Base-by-base conservation (phyloP, 2,329 filamentous ascomycete species). In the Aphanoascus verrucosus region DNA sequence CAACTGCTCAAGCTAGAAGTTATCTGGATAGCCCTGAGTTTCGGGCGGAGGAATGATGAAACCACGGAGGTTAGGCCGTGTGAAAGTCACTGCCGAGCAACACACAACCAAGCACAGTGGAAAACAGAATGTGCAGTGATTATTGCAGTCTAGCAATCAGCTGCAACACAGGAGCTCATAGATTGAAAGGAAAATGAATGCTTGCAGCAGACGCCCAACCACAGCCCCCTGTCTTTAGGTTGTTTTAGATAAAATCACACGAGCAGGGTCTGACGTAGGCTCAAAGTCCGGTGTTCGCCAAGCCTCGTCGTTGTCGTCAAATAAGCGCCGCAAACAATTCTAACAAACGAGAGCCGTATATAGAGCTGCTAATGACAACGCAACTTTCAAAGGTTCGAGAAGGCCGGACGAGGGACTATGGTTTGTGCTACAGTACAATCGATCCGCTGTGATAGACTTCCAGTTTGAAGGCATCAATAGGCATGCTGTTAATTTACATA, bases 191-290 rank as follows among this genome's bases (percentile, higher is more conserved):
- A 28, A 37, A 45, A 35, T 34, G 23, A 40, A 52, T 15, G 40
- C 41, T 28, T 44, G 15, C 28, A 52, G 41, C 44, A 14, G 40
- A 52, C 37, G 38, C 48, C 20, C 11, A 23, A 50, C 42, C 37
- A 32, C 15, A 31, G 40, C 40, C 49, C 49, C 41, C 40, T 52
- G 28, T 23, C 40, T 37, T 52, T 17, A 17, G 32, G 35, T 23
- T 52, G 49, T 52, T 44, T 52, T 52, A 28, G 48, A 49, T 49
- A 38, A 41, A 50, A 42, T 42, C 37, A 41, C 37, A 15, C 19
- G n/a, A 19, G 38, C 41, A 52, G 17, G 48, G 49, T 52, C 49
- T 52, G 49, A 52, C 49, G 49, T 52, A 52, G 49, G 8, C 49
- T 28, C 17, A 32, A 45, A 5, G 41, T 3, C 5, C 12, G 41